Percentiles rank a stretch among this genome's conserved stretches.
phyloP scores from a whole-genome alignment of 768 basidiomycete species.

The Amanita thiersii region DNA sequence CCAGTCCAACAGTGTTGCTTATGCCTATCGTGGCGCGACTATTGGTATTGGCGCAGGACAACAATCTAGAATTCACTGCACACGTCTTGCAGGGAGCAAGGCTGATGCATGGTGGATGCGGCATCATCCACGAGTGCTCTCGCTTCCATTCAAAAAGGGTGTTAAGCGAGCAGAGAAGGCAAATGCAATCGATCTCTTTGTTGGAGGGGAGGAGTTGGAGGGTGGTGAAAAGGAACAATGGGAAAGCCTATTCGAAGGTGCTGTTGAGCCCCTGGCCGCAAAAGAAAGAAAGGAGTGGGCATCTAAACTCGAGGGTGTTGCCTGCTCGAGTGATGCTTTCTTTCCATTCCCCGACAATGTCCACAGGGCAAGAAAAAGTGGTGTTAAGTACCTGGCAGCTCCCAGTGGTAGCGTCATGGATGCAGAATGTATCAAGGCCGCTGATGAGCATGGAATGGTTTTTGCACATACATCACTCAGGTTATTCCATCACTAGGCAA shows the following conservation, averaged over 20 bases:
- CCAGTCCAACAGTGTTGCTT: slow-evolving; percentile 97
- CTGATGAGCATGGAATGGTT: slow-evolving; percentile 87
- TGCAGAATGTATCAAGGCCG: slow-evolving; percentile 90
- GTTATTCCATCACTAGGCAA: slow-evolving; percentile 76
- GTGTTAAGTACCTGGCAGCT: slow-evolving; percentile 87
- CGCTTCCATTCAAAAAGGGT: slow-evolving; percentile 93
- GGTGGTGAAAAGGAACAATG: slow-evolving; percentile 87
- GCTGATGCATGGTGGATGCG: slow-evolving; percentile 99
- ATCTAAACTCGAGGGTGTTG: slow-evolving; percentile 69
- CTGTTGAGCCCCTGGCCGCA: slow-evolving; percentile 55
- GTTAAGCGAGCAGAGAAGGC: slow-evolving; percentile 98
- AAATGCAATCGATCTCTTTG: slow-evolving; percentile 96
- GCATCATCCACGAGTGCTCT: slow-evolving; percentile 89
- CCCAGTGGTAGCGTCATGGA: slow-evolving; percentile 97
- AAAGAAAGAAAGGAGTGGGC: slow-evolving; percentile 75
- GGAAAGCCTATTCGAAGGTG: slow-evolving; percentile 77
- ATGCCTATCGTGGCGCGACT: slow-evolving; percentile 86
- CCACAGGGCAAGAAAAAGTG: slow-evolving; percentile 85
- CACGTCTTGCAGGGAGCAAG: slow-evolving; percentile 92
- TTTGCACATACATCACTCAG: slow-evolving; percentile 86
- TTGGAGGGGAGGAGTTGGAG: slow-evolving; percentile 81
- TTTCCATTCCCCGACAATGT: slow-evolving; percentile 99
- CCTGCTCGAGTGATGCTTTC: slow-evolving; percentile 96
- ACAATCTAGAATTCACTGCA: slow-evolving; percentile 99
- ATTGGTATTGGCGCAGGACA: slow-evolving; percentile 97